Conservation (phyloP, 768 basidiomycete genomes). For the Leccinum subgranulosum region DNA sequence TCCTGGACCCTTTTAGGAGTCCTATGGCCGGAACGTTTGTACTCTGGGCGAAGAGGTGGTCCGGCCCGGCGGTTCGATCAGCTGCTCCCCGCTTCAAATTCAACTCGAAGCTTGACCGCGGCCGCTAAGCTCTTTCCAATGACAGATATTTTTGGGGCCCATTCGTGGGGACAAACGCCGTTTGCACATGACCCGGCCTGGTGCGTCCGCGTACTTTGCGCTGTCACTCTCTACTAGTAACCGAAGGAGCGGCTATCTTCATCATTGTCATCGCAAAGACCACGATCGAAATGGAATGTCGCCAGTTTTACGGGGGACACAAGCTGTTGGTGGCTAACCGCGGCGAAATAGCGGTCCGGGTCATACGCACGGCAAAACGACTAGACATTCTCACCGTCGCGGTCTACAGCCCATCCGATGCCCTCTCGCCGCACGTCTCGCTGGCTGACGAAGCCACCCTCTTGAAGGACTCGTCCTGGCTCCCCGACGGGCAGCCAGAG, state of each 20-base stretch:
- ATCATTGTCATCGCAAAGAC: not conserved
- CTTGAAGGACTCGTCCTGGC: slow-evolving; percentile 23
- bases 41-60: no score
- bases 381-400: slow-evolving; percentile 54
- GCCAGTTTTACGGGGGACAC: slow-evolving; percentile 28
- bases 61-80: not conserved
- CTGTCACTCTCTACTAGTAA: not conserved
- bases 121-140: not conserved
- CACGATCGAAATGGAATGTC: slow-evolving; percentile 8
- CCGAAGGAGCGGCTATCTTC: not conserved
- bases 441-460: slow-evolving; percentile 50
- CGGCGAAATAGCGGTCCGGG: slow-evolving; percentile 68
- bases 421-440: slow-evolving; percentile 54
- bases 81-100: not conserved
- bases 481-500: slow-evolving; percentile 33
- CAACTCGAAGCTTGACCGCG: no score
- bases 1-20: no score
- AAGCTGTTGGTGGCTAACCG: slow-evolving; percentile 67
- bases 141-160: not conserved
- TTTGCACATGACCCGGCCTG: not conserved
- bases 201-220: not conserved
- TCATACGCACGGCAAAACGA: slow-evolving; percentile 52
- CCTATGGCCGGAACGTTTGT: no score
- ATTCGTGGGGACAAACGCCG: not conserved
- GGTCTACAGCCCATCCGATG: slow-evolving; percentile 58